phyloP scores from a whole-genome alignment of 305 asterid genomes.

The Rubia peregrina region DNA sequence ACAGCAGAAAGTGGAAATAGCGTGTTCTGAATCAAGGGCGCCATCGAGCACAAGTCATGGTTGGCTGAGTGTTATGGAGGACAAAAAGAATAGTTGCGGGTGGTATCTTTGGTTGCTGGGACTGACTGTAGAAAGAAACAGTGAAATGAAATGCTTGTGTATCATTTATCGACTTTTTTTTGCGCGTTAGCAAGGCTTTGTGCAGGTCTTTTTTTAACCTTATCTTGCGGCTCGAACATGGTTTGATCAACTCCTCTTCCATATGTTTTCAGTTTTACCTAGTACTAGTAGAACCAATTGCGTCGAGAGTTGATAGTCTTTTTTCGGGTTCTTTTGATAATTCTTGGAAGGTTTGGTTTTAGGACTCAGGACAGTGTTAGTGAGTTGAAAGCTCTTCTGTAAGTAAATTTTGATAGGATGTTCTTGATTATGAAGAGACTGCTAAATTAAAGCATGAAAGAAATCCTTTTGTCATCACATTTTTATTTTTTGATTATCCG shows the following conservation, averaged over 20 bases:
- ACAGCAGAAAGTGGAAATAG: constrained; percentile 8
- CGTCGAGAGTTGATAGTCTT: not conserved
- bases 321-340: not conserved
- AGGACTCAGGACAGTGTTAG: constrained; percentile 8
- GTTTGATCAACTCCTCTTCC: not conserved
- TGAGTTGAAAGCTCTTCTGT: constrained; percentile 13
- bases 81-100: not conserved
- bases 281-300: constrained; percentile 7
- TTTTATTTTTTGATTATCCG: not conserved
- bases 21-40: constrained; percentile 1
- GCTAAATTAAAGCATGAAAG: constrained; percentile 13
- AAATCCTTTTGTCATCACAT: constrained; percentile 3
- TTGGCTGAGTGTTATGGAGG: not conserved
- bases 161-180: constrained; percentile 6
- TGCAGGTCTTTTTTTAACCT: constrained; percentile 14
- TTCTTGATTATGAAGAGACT: not conserved
- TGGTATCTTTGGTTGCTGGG: constrained; percentile 14
- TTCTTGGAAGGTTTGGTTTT: not conserved
- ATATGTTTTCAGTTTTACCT: not conserved
- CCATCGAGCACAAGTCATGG: not conserved
- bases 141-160: constrained; percentile 17
- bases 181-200: constrained; percentile 10
- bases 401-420: constrained; percentile 24
- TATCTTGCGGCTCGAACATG: constrained; percentile 5
- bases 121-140: constrained; percentile 12